A percentile compares a stretch with the other conserved stretches of the same genome.
These are phyloP conservation scores for Gremmenia infestans DNA, from an alignment of 2,329 filamentous ascomycete species.

Conservation along the genomic window DNA sequence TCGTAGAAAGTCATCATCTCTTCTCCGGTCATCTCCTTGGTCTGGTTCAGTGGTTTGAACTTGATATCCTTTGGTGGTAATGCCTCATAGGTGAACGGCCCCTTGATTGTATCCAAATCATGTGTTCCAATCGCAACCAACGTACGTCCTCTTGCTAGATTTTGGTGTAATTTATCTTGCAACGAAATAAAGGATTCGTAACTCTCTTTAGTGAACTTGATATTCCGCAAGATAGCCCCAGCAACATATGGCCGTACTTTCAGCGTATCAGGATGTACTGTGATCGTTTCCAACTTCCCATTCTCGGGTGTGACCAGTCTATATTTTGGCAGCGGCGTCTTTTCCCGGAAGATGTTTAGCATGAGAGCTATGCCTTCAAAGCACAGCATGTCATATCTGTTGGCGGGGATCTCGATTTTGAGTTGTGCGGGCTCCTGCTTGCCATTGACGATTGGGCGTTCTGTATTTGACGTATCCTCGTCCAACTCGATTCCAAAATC, in stretches of 20 bases:
- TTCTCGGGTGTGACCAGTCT: conserved; percentile 65
- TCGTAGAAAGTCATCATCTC: conserved; percentile 95
- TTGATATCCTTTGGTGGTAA: conserved; percentile 86
- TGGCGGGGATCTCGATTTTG: conserved; percentile 97
- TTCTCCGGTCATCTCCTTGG: conserved; percentile 77
- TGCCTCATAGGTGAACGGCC: conserved; percentile 95
- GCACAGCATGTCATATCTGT: conserved; percentile 91
- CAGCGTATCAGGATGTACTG: conserved; percentile 68
- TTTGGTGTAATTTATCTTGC: conserved; percentile 97
- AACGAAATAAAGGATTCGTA: conserved; percentile 98
- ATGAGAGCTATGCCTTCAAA: conserved; percentile 95
- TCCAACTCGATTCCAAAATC: conserved; percentile 95
- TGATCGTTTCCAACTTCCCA: conserved; percentile 74
- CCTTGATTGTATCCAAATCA: conserved; percentile 87
- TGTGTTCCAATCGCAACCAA: conserved; percentile 97
- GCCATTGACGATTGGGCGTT: conserved; percentile 69
- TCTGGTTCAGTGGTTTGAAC: conserved; percentile 88
- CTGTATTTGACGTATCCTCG: conserved; percentile 59
- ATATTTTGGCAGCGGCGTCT: conserved; percentile 73
- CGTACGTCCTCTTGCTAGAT: conserved; percentile 86
- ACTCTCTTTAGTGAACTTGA: conserved; percentile 84
- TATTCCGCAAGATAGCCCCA: conserved; percentile 80
- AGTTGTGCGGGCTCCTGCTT: conserved; percentile 85
- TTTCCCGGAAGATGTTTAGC: conserved; percentile 89
- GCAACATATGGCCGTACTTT: conserved; percentile 84